Evolutionary conservation across 371 early-diverging fungal species (phyloP), one percentile per base, ranked within the genome.

Genomic region (Mucor plumbeus): DNA sequence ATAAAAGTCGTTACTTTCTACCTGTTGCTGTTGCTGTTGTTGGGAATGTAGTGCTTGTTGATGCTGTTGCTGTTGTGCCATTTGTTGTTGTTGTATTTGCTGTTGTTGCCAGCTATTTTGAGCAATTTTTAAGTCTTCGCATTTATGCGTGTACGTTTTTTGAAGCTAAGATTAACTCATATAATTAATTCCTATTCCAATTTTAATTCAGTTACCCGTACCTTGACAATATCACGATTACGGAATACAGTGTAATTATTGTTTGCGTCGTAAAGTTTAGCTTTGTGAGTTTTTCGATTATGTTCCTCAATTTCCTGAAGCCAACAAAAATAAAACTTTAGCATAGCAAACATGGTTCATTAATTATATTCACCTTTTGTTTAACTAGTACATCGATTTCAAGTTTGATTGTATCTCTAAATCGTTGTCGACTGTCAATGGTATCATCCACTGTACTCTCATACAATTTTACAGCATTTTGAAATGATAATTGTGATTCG

Each of bases 211-310:
- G 26, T 26, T 21, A 50, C 26, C 50, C 11, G 53, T 72, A 82
- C 82, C 70, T 82, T 82, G 15, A 66, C 67, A n/a, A 82, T 71
- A 31, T 82, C 80, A n/a, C 74, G 67, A 15, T 75, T 78, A n/a
- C 80, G 68, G 60, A 70, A 79, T 9, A 53, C 69, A 14, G 68
- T 67, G 54, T 82, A 82, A 48, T 73, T 70, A 4, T 48, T n/a
- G 60, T 82, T 82, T 14, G 64, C 66, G 36, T 82, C 80, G 19
- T 56, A 67, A 17, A 78, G 53, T 21, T 59, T 72, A 1, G 60
- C 34, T 56, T 78, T 82, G 35, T 65, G 54, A 9, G 62, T 72
- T 59, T 75, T 79, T 60, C 83, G 62, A 5, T 71, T 65, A 13
- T 50, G 21, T 43, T 82, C 80, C 61, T 82, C 80, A 10, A 53